These are phyloP conservation scores for Cercospora sojina DNA, from an alignment of 2,329 filamentous ascomycete genomes.

Conservation along the genomic window DNA sequence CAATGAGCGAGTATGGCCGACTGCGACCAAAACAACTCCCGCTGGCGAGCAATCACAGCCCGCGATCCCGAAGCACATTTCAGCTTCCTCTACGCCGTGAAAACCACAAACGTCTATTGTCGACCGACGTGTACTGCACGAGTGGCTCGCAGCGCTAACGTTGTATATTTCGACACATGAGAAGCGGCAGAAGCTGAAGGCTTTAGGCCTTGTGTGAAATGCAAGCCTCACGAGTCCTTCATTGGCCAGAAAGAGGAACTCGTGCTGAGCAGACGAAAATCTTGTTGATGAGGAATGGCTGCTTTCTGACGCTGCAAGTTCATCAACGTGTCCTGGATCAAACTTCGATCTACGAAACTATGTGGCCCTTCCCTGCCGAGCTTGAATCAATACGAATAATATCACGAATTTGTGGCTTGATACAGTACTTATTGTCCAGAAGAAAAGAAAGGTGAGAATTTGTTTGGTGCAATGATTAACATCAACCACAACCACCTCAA, in stretches of 20 bases:
- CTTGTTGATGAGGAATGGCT: neutral
- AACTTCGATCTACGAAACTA: neutral
- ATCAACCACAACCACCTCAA: too few relatives aligned
- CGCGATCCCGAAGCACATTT: conserved; percentile 21
- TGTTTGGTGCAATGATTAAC: too few relatives aligned
- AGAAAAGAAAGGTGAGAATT: neutral
- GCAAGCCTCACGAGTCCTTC: conserved; percentile 46
- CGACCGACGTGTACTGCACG: conserved; percentile 60
- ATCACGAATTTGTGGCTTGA: too few relatives aligned
- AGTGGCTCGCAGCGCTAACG: conserved; percentile 57
- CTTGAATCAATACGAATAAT: neutral
- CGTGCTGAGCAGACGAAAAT: neutral
- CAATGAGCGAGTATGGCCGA: neutral
- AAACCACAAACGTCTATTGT: conserved; percentile 60
- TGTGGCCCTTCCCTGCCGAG: neutral
- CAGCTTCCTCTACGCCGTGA: conserved; percentile 57
- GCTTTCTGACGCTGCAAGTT: neutral
- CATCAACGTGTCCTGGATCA: neutral
- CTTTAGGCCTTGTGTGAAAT: conserved; percentile 60
- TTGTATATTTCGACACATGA: conserved; percentile 55
- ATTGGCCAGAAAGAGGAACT: conserved; percentile 5
- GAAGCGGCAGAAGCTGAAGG: conserved; percentile 50
- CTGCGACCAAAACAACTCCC: neutral
- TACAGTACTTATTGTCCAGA: neutral
- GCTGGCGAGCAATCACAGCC: conserved; percentile 20